Conservation (phyloP, 2,329 filamentous ascomycete genomes). For the Colletotrichum siamense region DNA sequence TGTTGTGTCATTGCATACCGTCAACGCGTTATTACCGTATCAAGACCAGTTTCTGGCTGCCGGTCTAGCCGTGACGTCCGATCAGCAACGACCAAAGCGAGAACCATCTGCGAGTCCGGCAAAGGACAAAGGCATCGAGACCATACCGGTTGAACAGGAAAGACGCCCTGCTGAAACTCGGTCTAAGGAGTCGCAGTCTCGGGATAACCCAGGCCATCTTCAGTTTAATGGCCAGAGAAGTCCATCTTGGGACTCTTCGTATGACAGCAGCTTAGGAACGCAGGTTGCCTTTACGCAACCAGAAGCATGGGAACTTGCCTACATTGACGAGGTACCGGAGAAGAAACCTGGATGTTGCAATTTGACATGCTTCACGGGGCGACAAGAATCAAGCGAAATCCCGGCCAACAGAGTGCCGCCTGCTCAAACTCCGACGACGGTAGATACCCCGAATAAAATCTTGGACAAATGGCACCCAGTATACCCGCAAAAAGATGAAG, state of each 20-base stretch:
- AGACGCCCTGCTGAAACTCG: slow-evolving; percentile 3
- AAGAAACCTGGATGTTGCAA: slow-evolving; percentile 21
- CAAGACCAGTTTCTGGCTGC: slow-evolving; percentile 57
- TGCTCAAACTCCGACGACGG: not conserved
- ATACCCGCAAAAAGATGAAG: not conserved
- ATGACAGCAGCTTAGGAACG: slow-evolving; percentile 28
- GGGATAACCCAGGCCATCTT: not conserved
- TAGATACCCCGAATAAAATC: slow-evolving; percentile 18
- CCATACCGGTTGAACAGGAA: not conserved
- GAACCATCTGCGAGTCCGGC: not conserved
- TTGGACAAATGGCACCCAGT: slow-evolving; percentile 9
- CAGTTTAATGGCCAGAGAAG: slow-evolving; percentile 21
- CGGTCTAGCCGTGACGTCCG: slow-evolving; percentile 62
- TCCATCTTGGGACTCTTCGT: not conserved
- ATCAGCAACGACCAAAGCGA: slow-evolving; percentile 41
- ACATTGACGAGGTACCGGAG: slow-evolving; percentile 34
- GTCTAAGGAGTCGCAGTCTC: not conserved
- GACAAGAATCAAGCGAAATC: not conserved
- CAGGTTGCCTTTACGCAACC: slow-evolving; percentile 36
- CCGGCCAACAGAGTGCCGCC: not conserved
- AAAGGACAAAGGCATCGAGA: not conserved
- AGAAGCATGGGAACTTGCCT: slow-evolving; percentile 35
- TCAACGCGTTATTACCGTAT: slow-evolving; percentile 59
- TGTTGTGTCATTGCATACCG: slow-evolving; percentile 52
- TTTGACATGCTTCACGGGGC: slow-evolving; percentile 1